A percentile compares a stretch with the other conserved stretches of the same genome.
Conservation (phyloP, 2,329 filamentous ascomycete species). For the Fusarium secorum region DNA sequence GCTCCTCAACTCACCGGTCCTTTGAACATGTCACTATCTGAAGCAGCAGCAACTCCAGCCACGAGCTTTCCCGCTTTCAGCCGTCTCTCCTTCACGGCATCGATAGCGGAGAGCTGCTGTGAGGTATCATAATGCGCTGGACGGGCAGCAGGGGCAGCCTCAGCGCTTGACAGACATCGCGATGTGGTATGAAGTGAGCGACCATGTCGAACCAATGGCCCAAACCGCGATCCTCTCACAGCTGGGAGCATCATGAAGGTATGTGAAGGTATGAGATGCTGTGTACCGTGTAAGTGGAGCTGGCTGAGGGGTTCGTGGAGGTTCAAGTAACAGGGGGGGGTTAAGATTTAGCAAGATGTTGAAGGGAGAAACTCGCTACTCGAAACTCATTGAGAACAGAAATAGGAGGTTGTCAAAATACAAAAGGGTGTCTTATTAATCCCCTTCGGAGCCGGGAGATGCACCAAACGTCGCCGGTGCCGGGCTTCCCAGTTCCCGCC, state of each 20-base stretch:
- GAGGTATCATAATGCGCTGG: constrained; percentile 38
- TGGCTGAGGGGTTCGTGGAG: not conserved
- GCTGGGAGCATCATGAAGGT: constrained; percentile 31
- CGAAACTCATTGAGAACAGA: not conserved
- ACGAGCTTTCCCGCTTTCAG: constrained; percentile 75
- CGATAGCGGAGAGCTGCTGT: constrained; percentile 40
- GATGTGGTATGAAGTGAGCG: constrained; percentile 32
- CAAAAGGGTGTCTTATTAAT: constrained; percentile 25
- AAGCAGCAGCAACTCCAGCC: constrained; percentile 78
- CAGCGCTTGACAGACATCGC: constrained; percentile 33
- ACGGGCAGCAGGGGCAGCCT: constrained; percentile 37
- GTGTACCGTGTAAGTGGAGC: constrained; percentile 15
- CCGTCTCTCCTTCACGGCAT: constrained; percentile 54
- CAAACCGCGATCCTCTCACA: constrained; percentile 32
- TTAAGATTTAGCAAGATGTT: not conserved
- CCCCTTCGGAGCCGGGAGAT: constrained; percentile 24
- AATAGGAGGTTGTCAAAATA: not conserved
- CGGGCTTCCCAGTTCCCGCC: constrained; percentile 30
- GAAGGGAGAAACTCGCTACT: not conserved
- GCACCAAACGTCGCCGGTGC: constrained; percentile 38
- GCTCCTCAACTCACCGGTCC: constrained; percentile 62
- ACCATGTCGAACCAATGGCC: constrained; percentile 6
- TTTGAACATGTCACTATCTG: constrained; percentile 86
- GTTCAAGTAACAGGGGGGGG: not conserved
- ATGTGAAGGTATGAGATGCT: not conserved